A percentile compares a stretch with the other conserved stretches of the same genome.
These are phyloP conservation scores for Chrysosporium queenslandicum DNA, from an alignment of 2,329 filamentous ascomycete genomes.

Conservation along the genomic window DNA sequence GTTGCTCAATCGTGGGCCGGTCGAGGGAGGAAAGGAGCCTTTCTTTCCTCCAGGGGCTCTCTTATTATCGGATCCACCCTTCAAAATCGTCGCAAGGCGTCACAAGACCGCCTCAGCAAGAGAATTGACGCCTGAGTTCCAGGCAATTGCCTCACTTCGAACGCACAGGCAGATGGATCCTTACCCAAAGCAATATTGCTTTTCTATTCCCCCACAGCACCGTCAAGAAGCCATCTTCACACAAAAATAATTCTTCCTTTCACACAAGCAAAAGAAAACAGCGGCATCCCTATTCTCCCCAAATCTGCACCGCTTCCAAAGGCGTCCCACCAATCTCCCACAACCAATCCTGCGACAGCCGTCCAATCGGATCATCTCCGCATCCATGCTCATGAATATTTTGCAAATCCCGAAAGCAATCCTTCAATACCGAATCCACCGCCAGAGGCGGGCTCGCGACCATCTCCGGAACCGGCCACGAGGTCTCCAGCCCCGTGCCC, in stretches of 20 bases:
- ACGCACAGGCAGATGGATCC: too few relatives aligned
- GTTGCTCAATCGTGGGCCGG: too few relatives aligned
- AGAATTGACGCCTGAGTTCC: too few relatives aligned
- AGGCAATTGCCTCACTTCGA: too few relatives aligned
- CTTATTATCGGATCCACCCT: too few relatives aligned
- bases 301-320: slow-evolving; percentile 14
- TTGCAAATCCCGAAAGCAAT: slow-evolving; percentile 31
- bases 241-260: not conserved
- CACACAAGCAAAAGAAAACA: not conserved
- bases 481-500: slow-evolving; percentile 1
- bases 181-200: too few relatives aligned
- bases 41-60: too few relatives aligned
- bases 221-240: too few relatives aligned
- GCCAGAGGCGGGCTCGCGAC: slow-evolving; percentile 20
- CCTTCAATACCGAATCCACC: slow-evolving; percentile 33
- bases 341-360: slow-evolving; percentile 30
- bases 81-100: too few relatives aligned
- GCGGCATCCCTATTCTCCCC: slow-evolving; percentile 11
- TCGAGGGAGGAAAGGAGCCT: too few relatives aligned
- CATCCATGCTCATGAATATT: slow-evolving; percentile 20
- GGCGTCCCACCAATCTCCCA: slow-evolving; percentile 20
- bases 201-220: too few relatives aligned
- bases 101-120: too few relatives aligned
- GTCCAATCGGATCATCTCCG: slow-evolving; percentile 24
- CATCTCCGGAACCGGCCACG: slow-evolving; percentile 9